phyloP scores from a whole-genome alignment of 192 early-diverging fungal species.

The Umbelopsis sp. region DNA sequence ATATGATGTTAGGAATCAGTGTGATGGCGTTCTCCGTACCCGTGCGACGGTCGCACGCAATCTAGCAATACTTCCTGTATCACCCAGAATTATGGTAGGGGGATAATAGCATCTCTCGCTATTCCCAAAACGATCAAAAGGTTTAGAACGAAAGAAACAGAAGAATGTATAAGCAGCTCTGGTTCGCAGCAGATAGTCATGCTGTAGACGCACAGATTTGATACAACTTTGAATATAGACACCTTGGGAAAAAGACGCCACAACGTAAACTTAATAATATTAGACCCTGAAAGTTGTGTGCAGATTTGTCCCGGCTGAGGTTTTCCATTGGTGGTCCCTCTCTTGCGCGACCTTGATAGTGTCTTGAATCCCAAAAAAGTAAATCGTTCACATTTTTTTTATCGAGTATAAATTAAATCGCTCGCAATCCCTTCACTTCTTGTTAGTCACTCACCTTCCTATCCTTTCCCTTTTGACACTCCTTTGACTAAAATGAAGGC shows the following conservation, averaged over 20 bases:
- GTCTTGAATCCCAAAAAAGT: background rate
- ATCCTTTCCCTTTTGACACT: background rate
- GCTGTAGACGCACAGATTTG: background rate
- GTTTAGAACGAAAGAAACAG: background rate
- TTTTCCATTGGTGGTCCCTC: background rate
- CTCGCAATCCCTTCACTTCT: background rate
- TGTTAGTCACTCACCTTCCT: background rate
- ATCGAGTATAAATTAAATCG: conserved; percentile 12
- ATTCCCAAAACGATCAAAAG: background rate
- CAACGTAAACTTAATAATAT: conserved; percentile 11
- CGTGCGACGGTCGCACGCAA: background rate
- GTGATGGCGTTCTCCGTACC: background rate
- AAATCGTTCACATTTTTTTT: background rate
- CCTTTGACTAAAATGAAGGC: conserved; percentile 20
- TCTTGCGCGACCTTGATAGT: background rate
- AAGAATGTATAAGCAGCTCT: background rate
- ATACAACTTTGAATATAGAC: background rate
- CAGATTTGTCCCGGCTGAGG: background rate
- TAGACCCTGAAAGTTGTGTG: conserved; percentile 5
- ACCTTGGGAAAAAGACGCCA: conserved; percentile 15
- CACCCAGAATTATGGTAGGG: background rate
- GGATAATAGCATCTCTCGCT: background rate
- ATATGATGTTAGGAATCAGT: no score
- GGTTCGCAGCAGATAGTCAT: background rate
- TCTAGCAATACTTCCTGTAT: conserved; percentile 15